phyloP scores from a whole-genome alignment of 768 basidiomycete species.

The Strobilomyces dryophilus region DNA sequence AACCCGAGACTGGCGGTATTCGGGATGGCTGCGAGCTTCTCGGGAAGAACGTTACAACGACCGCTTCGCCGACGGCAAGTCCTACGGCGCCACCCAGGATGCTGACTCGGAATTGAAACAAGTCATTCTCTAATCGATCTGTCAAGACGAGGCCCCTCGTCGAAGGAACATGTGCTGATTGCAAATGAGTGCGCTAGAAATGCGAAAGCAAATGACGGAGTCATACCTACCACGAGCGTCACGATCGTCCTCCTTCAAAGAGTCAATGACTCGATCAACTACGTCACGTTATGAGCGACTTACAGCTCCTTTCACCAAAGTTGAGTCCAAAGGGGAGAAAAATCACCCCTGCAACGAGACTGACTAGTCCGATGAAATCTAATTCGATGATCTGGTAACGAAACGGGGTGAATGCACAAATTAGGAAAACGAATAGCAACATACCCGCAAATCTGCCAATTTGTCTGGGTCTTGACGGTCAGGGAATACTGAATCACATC shows the following conservation, averaged over 20 bases:
- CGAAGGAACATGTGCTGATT: conserved; percentile 47
- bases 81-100: conserved; percentile 75
- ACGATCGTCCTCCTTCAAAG: conserved; percentile 52
- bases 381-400: conserved; percentile 56
- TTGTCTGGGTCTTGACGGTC: conserved; percentile 40
- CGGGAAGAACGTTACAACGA: conserved; percentile 53
- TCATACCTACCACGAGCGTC: conserved; percentile 51
- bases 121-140: neutral
- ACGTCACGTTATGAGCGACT: conserved; percentile 20
- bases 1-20: conserved; percentile 23
- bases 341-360: conserved; percentile 63
- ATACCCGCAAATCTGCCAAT: conserved; percentile 60
- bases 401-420: conserved; percentile 67
- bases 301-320: conserved; percentile 61
- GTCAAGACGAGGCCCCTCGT: conserved; percentile 27
- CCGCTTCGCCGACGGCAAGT: conserved; percentile 67
- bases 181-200: too few relatives aligned
- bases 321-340: conserved; percentile 72
- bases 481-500: neutral
- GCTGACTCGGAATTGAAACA: conserved; percentile 40
- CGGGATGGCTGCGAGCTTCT: conserved; percentile 32
- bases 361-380: conserved; percentile 63
- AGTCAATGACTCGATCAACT: neutral
- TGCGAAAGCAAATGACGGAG: conserved; percentile 36
- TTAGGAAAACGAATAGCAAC: conserved; percentile 69